Percentiles rank a stretch among this genome's conserved stretches.
phyloP scores from a whole-genome alignment of 75 land plant genomes.

The Pseudotsuga menziesii region DNA sequence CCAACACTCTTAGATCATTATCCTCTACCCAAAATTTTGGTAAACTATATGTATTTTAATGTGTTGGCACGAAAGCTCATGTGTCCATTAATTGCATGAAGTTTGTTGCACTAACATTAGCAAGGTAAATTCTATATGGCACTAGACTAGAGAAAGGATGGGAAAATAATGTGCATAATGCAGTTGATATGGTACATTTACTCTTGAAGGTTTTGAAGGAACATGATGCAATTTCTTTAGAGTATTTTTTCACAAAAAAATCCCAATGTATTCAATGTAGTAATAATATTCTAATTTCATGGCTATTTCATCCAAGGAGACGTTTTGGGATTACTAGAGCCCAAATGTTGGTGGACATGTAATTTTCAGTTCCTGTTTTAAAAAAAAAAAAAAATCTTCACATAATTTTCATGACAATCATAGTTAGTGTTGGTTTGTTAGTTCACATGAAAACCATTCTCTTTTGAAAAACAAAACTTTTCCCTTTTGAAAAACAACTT shows the following conservation, averaged over 20 bases:
- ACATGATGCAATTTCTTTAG: constrained; percentile 71
- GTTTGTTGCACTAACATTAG: too few relatives aligned
- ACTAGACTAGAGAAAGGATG: constrained; percentile 85
- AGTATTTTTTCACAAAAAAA: constrained; percentile 61
- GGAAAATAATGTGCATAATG: constrained; percentile 54
- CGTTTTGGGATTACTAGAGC: constrained; percentile 87
- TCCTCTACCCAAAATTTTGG: too few relatives aligned
- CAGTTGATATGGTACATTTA: constrained; percentile 53
- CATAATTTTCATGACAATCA: not conserved
- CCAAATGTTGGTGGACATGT: constrained; percentile 91
- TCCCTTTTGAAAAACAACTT: not conserved
- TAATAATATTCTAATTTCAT: constrained; percentile 82
- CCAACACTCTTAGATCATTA: not conserved
- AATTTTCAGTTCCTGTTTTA: not conserved
- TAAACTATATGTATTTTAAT: too few relatives aligned
- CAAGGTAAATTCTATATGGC: constrained; percentile 22
- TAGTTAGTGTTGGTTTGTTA: not conserved
- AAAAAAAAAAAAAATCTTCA: not conserved
- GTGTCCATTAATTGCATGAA: too few relatives aligned
- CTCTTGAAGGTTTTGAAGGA: constrained; percentile 80
- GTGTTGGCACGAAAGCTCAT: too few relatives aligned
- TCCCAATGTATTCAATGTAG: constrained; percentile 76
- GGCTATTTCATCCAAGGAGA: constrained; percentile 95
- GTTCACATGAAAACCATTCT: not conserved
- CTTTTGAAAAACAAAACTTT: not conserved